Percentiles rank a stretch among this genome's conserved stretches.
Evolutionary conservation across 805 yeast species (phyloP).

Genomic region (Cyberlindnera japonica): DNA sequence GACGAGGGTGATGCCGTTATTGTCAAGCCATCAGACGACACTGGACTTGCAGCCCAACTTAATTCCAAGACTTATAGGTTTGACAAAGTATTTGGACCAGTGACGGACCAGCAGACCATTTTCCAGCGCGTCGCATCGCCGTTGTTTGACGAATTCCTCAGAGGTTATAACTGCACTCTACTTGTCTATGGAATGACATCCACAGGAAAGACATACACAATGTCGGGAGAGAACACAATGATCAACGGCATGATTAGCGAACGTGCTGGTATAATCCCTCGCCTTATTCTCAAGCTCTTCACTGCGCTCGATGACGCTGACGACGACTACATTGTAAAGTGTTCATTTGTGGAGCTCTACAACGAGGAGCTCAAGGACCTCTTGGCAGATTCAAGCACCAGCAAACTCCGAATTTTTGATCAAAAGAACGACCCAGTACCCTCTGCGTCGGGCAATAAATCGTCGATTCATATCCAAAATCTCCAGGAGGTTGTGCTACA

Average conservation of each 20-base stretch:
- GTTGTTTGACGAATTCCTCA: slow-evolving; percentile 60
- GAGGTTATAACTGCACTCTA: slow-evolving; percentile 77
- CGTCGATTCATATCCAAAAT: slow-evolving; percentile 54
- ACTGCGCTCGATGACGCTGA: slow-evolving; percentile 38
- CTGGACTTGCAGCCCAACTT: slow-evolving; percentile 37
- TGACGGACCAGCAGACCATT: slow-evolving; percentile 64
- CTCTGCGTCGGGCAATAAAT: slow-evolving; percentile 12
- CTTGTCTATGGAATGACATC: slow-evolving; percentile 93
- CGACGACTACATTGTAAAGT: slow-evolving; percentile 61
- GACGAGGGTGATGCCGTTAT: slow-evolving; percentile 46
- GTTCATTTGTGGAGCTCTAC: slow-evolving; percentile 81
- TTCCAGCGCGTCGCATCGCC: slow-evolving; percentile 67
- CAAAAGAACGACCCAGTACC: slow-evolving; percentile 17
- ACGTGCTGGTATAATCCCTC: slow-evolving; percentile 66
- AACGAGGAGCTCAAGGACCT: slow-evolving; percentile 83
- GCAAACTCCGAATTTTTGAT: slow-evolving; percentile 52
- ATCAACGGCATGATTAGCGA: slow-evolving; percentile 34
- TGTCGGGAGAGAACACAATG: slow-evolving; percentile 61
- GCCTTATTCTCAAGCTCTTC: slow-evolving; percentile 56
- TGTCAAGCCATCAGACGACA: slow-evolving; percentile 39
- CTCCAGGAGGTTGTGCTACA: slow-evolving; percentile 57
- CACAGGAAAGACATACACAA: slow-evolving; percentile 79
- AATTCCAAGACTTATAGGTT: slow-evolving; percentile 60
- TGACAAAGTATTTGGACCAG: slow-evolving; percentile 81
- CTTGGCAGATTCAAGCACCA: slow-evolving; percentile 42